These are phyloP conservation scores for Quercus tomentella DNA, from an alignment of 331 rosid genomes.

Conservation along the genomic window DNA sequence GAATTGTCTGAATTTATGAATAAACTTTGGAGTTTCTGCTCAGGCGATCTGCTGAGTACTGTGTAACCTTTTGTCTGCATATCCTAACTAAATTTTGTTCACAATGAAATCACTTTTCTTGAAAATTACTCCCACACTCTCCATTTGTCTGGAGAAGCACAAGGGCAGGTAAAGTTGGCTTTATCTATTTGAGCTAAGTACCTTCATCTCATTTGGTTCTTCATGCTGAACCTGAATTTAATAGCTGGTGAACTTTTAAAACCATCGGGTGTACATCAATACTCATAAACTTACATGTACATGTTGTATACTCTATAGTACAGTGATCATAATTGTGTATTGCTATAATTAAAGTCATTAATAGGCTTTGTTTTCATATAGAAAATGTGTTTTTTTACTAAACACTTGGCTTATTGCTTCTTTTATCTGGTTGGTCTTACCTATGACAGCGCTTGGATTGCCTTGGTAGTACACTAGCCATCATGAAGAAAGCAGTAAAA, in stretches of 20 bases:
- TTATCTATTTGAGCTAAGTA: neutral
- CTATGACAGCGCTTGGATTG: constrained; percentile 71
- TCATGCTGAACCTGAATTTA: neutral
- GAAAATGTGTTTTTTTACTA: neutral
- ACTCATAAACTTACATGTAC: neutral
- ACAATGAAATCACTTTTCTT: neutral
- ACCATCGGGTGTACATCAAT: neutral
- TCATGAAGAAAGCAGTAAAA: constrained; percentile 69
- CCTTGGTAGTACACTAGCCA: constrained; percentile 77
- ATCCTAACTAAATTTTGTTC: neutral
- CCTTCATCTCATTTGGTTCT: neutral
- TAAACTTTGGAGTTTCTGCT: neutral
- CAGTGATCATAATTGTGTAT: neutral
- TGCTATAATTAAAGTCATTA: neutral
- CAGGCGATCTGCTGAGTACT: neutral
- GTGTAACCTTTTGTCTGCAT: neutral
- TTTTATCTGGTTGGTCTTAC: neutral
- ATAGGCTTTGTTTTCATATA: neutral
- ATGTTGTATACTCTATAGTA: neutral
- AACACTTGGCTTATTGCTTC: neutral
- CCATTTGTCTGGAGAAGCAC: neutral
- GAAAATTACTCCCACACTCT: neutral
- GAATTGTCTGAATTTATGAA: neutral
- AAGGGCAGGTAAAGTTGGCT: neutral
- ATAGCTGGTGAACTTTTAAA: too few species aligned